Base-by-base conservation (phyloP, 441 rosid genomes). In the Geranium incanum region DNA sequence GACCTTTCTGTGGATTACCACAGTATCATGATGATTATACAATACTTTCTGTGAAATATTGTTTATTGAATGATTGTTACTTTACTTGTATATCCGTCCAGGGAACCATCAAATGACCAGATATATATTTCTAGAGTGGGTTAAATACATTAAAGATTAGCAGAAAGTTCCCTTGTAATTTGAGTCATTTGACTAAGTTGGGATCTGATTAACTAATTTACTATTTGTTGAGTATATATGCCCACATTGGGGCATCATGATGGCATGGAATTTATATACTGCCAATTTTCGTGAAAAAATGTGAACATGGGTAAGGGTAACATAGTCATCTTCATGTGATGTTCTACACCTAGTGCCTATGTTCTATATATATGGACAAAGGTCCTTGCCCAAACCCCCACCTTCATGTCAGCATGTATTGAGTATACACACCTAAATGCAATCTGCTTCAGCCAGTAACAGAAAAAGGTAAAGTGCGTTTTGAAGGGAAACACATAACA, bases 321-420 rank as follows among this genome's bases (percentile, higher is more conserved):
- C 5, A 52, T 52, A 52, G 19, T 13, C 2, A 15, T 52, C 1
- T 57, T 57, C 64, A 57, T 57, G 19, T 5, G 7, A 57, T 5
- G 64, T 57, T 57, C 64, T 16, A 57, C 64, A 16, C 9, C 64
- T 18, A 23, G 28, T 57, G 64, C 6, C 9, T 57, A 1, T 57
- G 19, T 57, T 23, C 6, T 43, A 43, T 57, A 57, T 57, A 16
- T 15, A 57, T 57, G 64, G 19, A 57, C 64, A 57, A 57, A 18
- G 64, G 64, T 18, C 33, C 64, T 15, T 57, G 28, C 64, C 64
- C 64, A 57, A 18, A 52, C 1, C 64, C 64, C 64, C 64, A 57
- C 21, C 64, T 57, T 57, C 23, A 18, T 57, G 64, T 57, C 64
- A 57, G 64, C 64, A 57, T 16, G 64, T 57, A 57, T 16, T 57